Evolutionary conservation across 75 land plant genomes (phyloP).

Genomic region (Sequoiadendron giganteum): DNA sequence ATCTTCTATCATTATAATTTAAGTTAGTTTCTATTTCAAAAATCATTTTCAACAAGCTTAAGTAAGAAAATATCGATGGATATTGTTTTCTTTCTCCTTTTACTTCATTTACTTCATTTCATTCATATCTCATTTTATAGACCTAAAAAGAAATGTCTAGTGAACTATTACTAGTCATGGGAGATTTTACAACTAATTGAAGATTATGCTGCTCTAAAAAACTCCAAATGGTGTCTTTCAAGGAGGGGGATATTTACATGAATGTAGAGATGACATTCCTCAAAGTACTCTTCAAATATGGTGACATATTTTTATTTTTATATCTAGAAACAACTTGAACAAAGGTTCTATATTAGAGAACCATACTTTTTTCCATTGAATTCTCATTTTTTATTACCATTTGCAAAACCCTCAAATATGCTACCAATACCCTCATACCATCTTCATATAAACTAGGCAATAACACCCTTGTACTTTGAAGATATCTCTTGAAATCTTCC

Average conservation of each 20-base stretch:
- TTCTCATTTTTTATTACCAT: conserved; percentile 89
- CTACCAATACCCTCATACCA: conserved; percentile 92
- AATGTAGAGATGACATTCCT: conserved; percentile 82
- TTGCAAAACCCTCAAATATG: conserved; percentile 81
- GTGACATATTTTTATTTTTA: conserved; percentile 76
- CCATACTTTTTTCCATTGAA: conserved; percentile 72
- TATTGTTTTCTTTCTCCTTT: conserved; percentile 90
- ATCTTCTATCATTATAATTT: conserved; percentile 83
- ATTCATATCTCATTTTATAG: conserved; percentile 95
- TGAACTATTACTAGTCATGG: conserved; percentile 18
- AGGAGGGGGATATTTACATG: conserved; percentile 55
- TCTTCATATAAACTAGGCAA: conserved; percentile 87
- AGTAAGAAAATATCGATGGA: conserved; percentile 94
- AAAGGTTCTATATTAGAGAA: conserved; percentile 95
- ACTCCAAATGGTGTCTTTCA: conserved; percentile 83
- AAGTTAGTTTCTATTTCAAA: conserved; percentile 72
- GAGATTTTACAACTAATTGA: conserved; percentile 72
- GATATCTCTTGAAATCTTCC: conserved; percentile 72
- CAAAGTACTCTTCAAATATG: conserved; percentile 84
- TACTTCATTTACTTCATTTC: conserved; percentile 94
- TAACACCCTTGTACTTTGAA: conserved; percentile 66
- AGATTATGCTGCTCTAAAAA: conserved; percentile 88
- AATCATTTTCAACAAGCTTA: conserved; percentile 80
- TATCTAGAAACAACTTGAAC: conserved; percentile 85
- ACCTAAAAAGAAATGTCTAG: conserved; percentile 64